phyloP scores from a whole-genome alignment of 2,329 filamentous ascomycete genomes.

The Nemania sp. region DNA sequence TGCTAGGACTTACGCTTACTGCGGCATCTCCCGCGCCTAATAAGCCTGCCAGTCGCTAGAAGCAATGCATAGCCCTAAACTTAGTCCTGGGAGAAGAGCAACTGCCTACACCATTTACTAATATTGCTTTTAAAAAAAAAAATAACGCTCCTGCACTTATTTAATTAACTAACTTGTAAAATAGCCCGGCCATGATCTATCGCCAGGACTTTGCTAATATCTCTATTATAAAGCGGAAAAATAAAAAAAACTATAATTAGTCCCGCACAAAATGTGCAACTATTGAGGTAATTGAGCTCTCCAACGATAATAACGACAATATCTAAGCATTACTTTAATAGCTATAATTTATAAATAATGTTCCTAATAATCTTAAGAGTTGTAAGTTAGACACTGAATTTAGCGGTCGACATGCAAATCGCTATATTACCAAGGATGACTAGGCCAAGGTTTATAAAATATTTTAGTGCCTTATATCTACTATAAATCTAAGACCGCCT shows the following conservation, averaged over 20 bases:
- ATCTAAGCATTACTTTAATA: neutral
- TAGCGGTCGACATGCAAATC: neutral
- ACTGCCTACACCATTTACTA: neutral
- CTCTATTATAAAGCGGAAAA: neutral
- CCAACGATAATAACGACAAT: neutral
- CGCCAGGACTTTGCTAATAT: too few species aligned
- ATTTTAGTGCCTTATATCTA: neutral
- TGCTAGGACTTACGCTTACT: neutral
- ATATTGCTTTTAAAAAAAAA: neutral
- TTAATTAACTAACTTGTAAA: neutral
- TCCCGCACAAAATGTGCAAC: neutral
- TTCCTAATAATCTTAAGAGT: neutral
- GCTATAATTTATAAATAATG: neutral
- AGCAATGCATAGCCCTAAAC: too few species aligned
- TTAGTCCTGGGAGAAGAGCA: too few species aligned
- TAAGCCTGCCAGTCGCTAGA: neutral
- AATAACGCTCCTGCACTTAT: neutral
- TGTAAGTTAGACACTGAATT: neutral
- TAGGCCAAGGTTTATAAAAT: neutral
- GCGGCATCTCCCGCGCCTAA: neutral
- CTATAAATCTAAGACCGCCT: conserved; percentile 2
- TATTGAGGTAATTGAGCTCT: neutral
- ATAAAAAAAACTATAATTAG: neutral
- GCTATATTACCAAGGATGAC: neutral
- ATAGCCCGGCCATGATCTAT: too few species aligned